Conservation (phyloP, 2,329 filamentous ascomycete species). For the Nigrospora oryzae region DNA sequence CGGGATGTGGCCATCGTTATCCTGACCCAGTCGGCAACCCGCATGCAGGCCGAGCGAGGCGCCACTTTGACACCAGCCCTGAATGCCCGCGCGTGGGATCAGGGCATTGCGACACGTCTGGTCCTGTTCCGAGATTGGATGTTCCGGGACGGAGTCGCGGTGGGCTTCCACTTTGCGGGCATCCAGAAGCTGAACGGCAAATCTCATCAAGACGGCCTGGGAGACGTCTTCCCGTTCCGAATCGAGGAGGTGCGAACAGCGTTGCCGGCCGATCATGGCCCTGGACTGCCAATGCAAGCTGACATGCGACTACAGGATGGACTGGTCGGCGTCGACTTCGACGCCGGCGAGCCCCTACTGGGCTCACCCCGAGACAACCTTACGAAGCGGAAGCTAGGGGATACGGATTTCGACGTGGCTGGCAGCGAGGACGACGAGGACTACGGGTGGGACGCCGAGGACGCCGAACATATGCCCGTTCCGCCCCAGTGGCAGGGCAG, state of each 20-base stretch:
- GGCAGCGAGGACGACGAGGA: conserved; percentile 56
- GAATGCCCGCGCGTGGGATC: conserved; percentile 72
- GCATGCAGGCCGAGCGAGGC: conserved; percentile 57
- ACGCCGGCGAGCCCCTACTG: conserved; percentile 25
- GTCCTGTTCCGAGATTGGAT: conserved; percentile 74
- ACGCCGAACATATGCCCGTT: conserved; percentile 52
- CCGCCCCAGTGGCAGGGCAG: conserved; percentile 63
- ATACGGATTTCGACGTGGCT: conserved; percentile 50
- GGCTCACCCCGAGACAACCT: conserved; percentile 26
- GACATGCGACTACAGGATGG: conserved; percentile 27
- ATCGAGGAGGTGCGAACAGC: conserved; percentile 30
- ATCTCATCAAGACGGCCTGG: conserved; percentile 26
- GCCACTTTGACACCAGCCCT: conserved; percentile 70
- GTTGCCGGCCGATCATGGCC: conserved; percentile 6
- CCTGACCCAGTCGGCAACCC: conserved; percentile 75
- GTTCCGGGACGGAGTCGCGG: conserved; percentile 35
- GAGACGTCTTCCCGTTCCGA: conserved; percentile 38
- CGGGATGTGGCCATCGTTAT: conserved; percentile 66
- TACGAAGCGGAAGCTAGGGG: conserved; percentile 56
- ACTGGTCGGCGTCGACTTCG: conserved; percentile 30
- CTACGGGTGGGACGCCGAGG: conserved; percentile 64
- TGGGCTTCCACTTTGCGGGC: conserved; percentile 49
- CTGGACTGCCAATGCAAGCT: conserved; percentile 5
- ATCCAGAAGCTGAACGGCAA: conserved; percentile 58
- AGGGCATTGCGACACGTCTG: conserved; percentile 62